A percentile compares a stretch with the other conserved stretches of the same genome.
These are phyloP conservation scores for Pythium brachiatum DNA, from an alignment of 352 stramenopile species.

Conservation along the genomic window DNA sequence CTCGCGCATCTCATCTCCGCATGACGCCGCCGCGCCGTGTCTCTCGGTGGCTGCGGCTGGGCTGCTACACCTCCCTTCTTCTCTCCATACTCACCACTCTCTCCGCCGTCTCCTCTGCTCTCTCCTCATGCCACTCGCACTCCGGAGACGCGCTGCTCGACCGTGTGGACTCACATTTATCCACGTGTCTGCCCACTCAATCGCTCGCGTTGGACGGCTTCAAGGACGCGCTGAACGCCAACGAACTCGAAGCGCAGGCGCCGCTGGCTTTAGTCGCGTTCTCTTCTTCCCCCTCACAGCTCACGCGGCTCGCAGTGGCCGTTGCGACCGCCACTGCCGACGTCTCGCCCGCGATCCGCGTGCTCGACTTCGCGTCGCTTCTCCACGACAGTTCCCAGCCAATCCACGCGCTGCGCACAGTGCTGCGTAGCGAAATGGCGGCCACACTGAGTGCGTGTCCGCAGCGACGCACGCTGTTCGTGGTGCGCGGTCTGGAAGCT, in stretches of 20 bases:
- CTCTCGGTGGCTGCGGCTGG: background rate
- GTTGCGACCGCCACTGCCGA: slow-evolving; percentile 32
- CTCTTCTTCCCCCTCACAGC: slow-evolving; percentile 38
- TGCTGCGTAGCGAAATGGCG: slow-evolving; percentile 37
- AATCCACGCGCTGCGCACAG: slow-evolving; percentile 52
- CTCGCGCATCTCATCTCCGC: no score
- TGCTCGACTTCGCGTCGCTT: slow-evolving; percentile 29
- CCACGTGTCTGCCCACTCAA: slow-evolving; percentile 29
- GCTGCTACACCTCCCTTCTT: background rate
- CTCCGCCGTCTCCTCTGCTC: background rate
- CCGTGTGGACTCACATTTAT: slow-evolving; percentile 40
- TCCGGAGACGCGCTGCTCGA: slow-evolving; percentile 38
- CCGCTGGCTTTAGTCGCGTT: slow-evolving; percentile 56
- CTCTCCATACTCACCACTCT: background rate
- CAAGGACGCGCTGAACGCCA: slow-evolving; percentile 41
- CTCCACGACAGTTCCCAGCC: slow-evolving; percentile 9
- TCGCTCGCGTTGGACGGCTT: slow-evolving; percentile 34
- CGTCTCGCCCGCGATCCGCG: slow-evolving; percentile 15
- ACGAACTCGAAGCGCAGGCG: slow-evolving; percentile 46
- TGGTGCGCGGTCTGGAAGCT: slow-evolving; percentile 49
- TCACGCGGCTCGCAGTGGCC: slow-evolving; percentile 33
- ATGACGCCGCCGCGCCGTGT: background rate
- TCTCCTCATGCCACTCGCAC: slow-evolving; percentile 1
- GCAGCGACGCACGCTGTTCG: slow-evolving; percentile 46
- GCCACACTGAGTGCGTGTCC: slow-evolving; percentile 39